phyloP scores from a whole-genome alignment of 2,329 filamentous ascomycete genomes.

The Graphilbum fragrans region DNA sequence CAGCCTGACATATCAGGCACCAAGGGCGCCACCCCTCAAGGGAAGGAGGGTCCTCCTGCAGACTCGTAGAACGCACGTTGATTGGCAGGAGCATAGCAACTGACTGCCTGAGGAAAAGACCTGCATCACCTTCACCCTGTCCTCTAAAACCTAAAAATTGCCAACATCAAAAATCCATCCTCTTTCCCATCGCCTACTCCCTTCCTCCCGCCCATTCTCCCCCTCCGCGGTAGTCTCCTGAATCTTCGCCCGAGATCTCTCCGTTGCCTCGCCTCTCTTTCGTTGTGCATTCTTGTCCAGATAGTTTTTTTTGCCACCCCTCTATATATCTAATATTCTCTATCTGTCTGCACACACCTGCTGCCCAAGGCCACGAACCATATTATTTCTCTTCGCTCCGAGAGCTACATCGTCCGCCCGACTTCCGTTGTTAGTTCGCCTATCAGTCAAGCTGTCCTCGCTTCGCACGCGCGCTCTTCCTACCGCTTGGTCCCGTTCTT shows the following conservation, averaged over 20 bases:
- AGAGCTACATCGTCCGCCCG: too few relatives aligned
- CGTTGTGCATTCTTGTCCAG: not conserved
- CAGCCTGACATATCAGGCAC: not conserved
- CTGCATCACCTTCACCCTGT: not conserved
- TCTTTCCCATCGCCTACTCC: not conserved
- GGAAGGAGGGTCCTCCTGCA: not conserved
- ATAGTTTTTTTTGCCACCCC: not conserved
- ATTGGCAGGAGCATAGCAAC: not conserved
- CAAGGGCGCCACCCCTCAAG: not conserved
- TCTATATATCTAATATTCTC: not conserved
- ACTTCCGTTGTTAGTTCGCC: too few relatives aligned
- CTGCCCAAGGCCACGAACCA: too few relatives aligned
- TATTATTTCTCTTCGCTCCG: too few relatives aligned
- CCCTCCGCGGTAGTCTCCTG: too few relatives aligned
- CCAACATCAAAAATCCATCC: not conserved
- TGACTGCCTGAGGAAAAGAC: not conserved
- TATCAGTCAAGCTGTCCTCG: too few relatives aligned
- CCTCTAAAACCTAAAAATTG: not conserved
- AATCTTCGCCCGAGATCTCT: not conserved
- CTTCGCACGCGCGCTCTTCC: too few relatives aligned
- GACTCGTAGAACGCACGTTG: not conserved
- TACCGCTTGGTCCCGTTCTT: too few relatives aligned
- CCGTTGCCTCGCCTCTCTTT: not conserved
- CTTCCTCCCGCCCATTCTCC: not conserved
- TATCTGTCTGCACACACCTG: too few relatives aligned